Evolutionary conservation across 176 grass and related monocot genomes (phyloP), one percentile per base, ranked within the genome.

Genomic region (Puccinellia tenuiflora): DNA sequence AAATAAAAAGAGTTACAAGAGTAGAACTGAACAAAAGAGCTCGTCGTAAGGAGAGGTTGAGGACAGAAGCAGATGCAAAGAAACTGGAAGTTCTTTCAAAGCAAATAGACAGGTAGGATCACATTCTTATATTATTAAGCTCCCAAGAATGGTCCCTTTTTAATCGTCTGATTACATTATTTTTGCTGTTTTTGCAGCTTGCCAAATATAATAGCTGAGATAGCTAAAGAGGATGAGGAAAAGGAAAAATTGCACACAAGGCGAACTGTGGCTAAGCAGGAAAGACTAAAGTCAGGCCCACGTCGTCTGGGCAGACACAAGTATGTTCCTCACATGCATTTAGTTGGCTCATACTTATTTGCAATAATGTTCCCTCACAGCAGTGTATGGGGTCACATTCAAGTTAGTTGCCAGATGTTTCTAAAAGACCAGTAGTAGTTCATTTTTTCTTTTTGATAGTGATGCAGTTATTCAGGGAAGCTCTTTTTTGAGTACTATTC

Each of bases 191-290:
- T 76, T 51, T 76, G 75, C 85, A 99, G 93, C 81, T 86, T 99
- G 84, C 85, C 96, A 62, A 85, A 90, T 83, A 92, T 99, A 86
- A 78, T 99, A 55, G 81, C 83, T 9, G 91, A 99, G 76, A 99
- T 99, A 89, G 91, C 88, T 35, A 96, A 93, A 83, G 96, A 99
- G 77, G 93, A 99, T 31, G 74, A 93, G 85, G 93, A 96, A 85
- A 99, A 93, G 68, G 76, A 92, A 45, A 95, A 81, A 84, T 87
- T 75, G 77, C 93, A 68, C 29, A 90, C 62, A 18, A 81, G 96
- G 29, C 89, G 87, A 42, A 77, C 70, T 60, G 83, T 96, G 25
- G 70, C 90, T 83, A 88, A 85, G 84, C 83, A 93, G 83, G 96
- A 99, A 67, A 89, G 87, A 39, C 83, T 90, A 5, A 92, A 93